Percentiles rank a stretch among this genome's conserved stretches.
phyloP scores from a whole-genome alignment of 2,329 filamentous ascomycete species.

The Phoma sp. region DNA sequence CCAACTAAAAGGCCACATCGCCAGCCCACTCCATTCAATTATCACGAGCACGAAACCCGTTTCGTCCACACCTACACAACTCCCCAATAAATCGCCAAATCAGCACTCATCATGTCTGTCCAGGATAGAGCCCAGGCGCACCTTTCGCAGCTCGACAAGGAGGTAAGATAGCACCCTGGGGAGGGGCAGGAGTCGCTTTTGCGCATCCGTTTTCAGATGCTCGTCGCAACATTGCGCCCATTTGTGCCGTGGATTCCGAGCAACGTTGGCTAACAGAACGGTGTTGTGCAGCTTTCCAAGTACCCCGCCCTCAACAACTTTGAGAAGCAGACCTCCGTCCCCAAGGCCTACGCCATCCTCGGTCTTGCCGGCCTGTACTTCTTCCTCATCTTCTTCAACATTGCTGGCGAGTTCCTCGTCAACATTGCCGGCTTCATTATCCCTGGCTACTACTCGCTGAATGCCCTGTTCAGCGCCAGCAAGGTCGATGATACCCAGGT shows the following conservation, averaged over 20 bases:
- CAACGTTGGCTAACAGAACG: slow-evolving; percentile 28
- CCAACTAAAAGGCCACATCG: slow-evolving; percentile 25
- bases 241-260: background rate
- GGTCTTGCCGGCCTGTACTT: slow-evolving; percentile 81
- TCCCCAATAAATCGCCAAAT: slow-evolving; percentile 6
- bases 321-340: slow-evolving; percentile 81
- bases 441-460: slow-evolving; percentile 82
- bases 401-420: slow-evolving; percentile 84
- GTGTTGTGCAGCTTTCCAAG: slow-evolving; percentile 72
- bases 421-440: slow-evolving; percentile 85
- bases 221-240: background rate
- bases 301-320: slow-evolving; percentile 84
- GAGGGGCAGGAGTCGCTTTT: background rate
- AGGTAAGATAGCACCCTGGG: slow-evolving; percentile 64
- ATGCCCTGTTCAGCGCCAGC: slow-evolving; percentile 73
- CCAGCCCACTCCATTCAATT: slow-evolving; percentile 15
- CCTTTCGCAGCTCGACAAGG: slow-evolving; percentile 79
- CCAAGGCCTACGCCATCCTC: slow-evolving; percentile 84
- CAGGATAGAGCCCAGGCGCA: slow-evolving; percentile 80
- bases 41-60: slow-evolving; percentile 19
- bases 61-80: slow-evolving; percentile 3
- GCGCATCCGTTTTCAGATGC: background rate
- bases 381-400: slow-evolving; percentile 92
- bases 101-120: slow-evolving; percentile 66
- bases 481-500: slow-evolving; percentile 85